phyloP scores from a whole-genome alignment of 1,284 basidiomycete species.

The Cystobasidium slooffiae region DNA sequence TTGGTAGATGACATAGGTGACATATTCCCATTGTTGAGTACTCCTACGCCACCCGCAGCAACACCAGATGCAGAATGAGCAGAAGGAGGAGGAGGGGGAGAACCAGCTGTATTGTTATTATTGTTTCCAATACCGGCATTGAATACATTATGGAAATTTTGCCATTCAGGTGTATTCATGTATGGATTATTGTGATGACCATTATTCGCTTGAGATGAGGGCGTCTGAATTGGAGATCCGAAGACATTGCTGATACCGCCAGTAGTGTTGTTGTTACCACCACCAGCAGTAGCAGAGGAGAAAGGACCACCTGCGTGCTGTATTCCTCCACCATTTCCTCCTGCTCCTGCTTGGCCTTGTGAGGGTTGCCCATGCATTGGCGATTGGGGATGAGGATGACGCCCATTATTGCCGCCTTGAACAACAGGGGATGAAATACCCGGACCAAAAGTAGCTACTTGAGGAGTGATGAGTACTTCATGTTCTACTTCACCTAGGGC shows the following conservation, averaged over 20 bases:
- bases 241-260: slow-evolving; percentile 12
- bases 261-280: slow-evolving; percentile 3
- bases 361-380: not conserved
- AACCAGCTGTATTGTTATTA: slow-evolving; percentile 1
- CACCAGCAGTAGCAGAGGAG: not conserved
- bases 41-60: no score
- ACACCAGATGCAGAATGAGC: not conserved
- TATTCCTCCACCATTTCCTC: no score
- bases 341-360: no score
- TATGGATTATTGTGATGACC: slow-evolving; percentile 10
- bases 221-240: slow-evolving; percentile 39
- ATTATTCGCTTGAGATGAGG: slow-evolving; percentile 23
- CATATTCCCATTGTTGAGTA: not conserved
- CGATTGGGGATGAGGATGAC: not conserved
- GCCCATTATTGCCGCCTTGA: not conserved
- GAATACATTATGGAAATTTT: slow-evolving; percentile 44
- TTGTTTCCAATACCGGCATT: slow-evolving; percentile 34
- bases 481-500: slow-evolving; percentile 53
- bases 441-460: slow-evolving; percentile 50
- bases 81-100: not conserved
- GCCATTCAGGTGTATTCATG: slow-evolving; percentile 33
- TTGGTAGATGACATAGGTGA: not conserved
- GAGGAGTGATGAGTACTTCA: slow-evolving; percentile 53
- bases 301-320: slow-evolving; percentile 21
- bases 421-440: slow-evolving; percentile 7